These are phyloP conservation scores for Amanita phalloides DNA, from an alignment of 768 basidiomycete species.

Conservation along the genomic window DNA sequence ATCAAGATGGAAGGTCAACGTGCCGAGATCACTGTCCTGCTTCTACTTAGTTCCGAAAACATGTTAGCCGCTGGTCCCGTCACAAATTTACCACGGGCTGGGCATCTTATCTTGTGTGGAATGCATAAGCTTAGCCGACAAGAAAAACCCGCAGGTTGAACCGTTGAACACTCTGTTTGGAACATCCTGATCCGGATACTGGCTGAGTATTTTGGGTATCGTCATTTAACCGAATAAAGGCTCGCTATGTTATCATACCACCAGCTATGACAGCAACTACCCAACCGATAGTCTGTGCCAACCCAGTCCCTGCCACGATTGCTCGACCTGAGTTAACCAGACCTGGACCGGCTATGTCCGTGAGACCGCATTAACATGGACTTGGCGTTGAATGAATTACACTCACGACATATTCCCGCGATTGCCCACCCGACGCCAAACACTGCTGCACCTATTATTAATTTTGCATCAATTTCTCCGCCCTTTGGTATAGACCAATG, in stretches of 20 bases:
- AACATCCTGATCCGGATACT: too few relatives aligned
- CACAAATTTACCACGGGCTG: too few relatives aligned
- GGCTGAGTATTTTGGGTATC: too few relatives aligned
- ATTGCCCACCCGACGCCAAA: slow-evolving; percentile 59
- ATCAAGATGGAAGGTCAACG: neutral
- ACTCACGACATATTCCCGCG: slow-evolving; percentile 52
- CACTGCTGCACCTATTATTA: slow-evolving; percentile 39
- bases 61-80: too few relatives aligned
- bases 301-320: slow-evolving; percentile 22
- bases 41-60: too few relatives aligned
- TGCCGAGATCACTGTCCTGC: too few relatives aligned
- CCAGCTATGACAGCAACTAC: slow-evolving; percentile 27
- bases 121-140: too few relatives aligned
- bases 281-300: slow-evolving; percentile 29
- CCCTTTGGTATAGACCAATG: slow-evolving; percentile 29
- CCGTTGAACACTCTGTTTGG: too few relatives aligned
- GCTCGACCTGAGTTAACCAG: slow-evolving; percentile 49
- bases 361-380: neutral
- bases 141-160: too few relatives aligned
- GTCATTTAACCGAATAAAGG: neutral
- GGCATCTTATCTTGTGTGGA: too few relatives aligned
- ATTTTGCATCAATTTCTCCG: slow-evolving; percentile 29
- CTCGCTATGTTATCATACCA: slow-evolving; percentile 23
- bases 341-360: slow-evolving; percentile 44
- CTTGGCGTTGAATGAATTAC: neutral